phyloP scores from a whole-genome alignment of 2,329 filamentous ascomycete species.

The Diaporthe sp. region DNA sequence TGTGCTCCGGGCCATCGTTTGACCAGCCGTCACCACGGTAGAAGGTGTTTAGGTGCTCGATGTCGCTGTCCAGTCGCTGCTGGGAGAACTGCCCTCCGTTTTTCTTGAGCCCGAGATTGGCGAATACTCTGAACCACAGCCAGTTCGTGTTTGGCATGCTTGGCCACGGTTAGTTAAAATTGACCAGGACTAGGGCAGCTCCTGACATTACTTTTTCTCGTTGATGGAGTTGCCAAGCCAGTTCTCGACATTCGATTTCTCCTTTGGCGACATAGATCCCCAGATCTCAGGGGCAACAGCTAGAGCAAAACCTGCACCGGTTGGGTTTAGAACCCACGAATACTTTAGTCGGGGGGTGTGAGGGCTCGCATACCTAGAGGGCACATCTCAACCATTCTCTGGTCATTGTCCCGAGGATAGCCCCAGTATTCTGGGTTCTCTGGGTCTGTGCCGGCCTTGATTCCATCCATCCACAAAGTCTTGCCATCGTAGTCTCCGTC shows the following conservation, averaged over 20 bases:
- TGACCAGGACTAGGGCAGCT: not conserved
- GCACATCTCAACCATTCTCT: conserved; percentile 89
- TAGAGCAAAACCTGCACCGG: conserved; percentile 71
- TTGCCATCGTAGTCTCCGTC: conserved; percentile 75
- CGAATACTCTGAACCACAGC: conserved; percentile 90
- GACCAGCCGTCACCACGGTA: conserved; percentile 88
- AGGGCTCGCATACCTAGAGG: conserved; percentile 68
- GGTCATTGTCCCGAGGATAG: conserved; percentile 80
- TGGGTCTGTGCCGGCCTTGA: conserved; percentile 80
- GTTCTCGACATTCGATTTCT: conserved; percentile 75
- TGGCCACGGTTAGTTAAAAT: conserved; percentile 52
- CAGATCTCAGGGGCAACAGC: conserved; percentile 78
- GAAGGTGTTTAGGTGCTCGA: conserved; percentile 84
- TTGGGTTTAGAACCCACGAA: not conserved
- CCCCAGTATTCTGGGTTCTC: conserved; percentile 82
- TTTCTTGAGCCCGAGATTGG: conserved; percentile 82
- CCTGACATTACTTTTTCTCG: conserved; percentile 72
- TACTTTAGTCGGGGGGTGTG: not conserved
- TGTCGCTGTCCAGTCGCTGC: conserved; percentile 79
- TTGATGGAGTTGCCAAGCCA: conserved; percentile 85
- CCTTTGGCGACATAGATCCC: conserved; percentile 73
- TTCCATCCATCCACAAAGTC: conserved; percentile 77
- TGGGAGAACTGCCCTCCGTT: conserved; percentile 81
- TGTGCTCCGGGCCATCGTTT: conserved; percentile 83
- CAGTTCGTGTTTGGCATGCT: conserved; percentile 80